Evolutionary conservation across 73 alveolate species (phyloP), one percentile per base, ranked within the genome.

Genomic region (Tetrahymena borealis): DNA sequence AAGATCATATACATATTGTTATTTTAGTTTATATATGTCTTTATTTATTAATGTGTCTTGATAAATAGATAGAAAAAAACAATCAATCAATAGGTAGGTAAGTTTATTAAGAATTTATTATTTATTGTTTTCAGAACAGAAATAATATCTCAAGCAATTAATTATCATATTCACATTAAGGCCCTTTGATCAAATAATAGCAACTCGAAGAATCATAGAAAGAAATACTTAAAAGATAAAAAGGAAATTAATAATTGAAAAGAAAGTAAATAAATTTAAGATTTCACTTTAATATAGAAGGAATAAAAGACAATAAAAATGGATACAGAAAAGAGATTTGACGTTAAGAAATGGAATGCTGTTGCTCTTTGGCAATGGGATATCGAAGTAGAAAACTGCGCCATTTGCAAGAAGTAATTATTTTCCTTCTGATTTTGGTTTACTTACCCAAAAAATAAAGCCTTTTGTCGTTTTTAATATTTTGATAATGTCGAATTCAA

Each of bases 311-410:
- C 39, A 40, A 42, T 38, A 79, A 90, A 79, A 36, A 36, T 35
- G 78, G 92, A 94, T 38, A 77, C 93, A 35, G 96, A 96, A 78
- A 94, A 95, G 94, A 95, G 96, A 40, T 97, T 97, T 79, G 98
- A 97, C 92, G 94, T 97, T 91, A 97, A 97, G 95, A 97, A 97
- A 94, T 97, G 99, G 99, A 97, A 96, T 91, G 99, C 99, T 32
- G 99, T 97, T 18, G 99, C 99, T 28, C 94, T 97, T 31, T 97
- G 99, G 99, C 98, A 98, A 78, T 97, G 99, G 99, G 99, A 97
- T 95, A 97, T 98, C 90, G 98, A 97, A 60, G 99, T 98, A 24
- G 99, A 98, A 79, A 98, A 98, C 95, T 98, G 99, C 91, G 99
- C 99, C 78, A 98, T 98, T 92, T 98, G 99, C 96, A 96, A 99